A percentile compares a stretch with the other conserved stretches of the same genome.
Conservation (phyloP, 495 filamentous ascomycete species). For the Penicillium lagena region DNA sequence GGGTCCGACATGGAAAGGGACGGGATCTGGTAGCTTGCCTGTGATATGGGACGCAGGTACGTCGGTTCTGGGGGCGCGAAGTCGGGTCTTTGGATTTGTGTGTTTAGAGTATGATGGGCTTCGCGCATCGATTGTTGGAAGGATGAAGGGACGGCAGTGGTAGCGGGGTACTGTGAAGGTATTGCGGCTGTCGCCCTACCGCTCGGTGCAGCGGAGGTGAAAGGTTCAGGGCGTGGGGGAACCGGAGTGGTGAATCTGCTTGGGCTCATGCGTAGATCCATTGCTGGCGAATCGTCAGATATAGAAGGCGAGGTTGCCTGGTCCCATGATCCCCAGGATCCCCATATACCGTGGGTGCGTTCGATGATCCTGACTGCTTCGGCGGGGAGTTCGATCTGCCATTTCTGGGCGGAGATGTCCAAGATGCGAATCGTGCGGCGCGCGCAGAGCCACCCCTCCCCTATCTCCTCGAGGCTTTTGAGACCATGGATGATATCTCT, state of each 20-base stretch:
- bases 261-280: constrained; percentile 6
- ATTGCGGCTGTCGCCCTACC: too few species aligned
- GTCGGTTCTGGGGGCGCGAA: constrained; percentile 28
- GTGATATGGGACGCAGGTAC: constrained; percentile 25
- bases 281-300: constrained; percentile 23
- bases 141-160: constrained; percentile 10
- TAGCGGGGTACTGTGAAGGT: constrained; percentile 10
- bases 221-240: constrained; percentile 4
- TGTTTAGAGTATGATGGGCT: constrained; percentile 11
- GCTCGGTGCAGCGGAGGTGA: background rate
- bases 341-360: constrained; percentile 54
- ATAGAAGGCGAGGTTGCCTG: constrained; percentile 29
- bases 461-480: constrained; percentile 93
- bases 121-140: constrained; percentile 14
- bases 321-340: constrained; percentile 40
- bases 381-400: constrained; percentile 80
- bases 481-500: constrained; percentile 85
- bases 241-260: constrained; percentile 13
- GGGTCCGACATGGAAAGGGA: constrained; percentile 7
- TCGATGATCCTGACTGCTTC: constrained; percentile 71
- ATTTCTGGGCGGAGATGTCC: constrained; percentile 76
- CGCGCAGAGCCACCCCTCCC: constrained; percentile 89
- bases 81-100: constrained; percentile 14
- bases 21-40: constrained; percentile 15
- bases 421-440: constrained; percentile 79